Base-by-base conservation (phyloP, 441 rosid species). In the Kokia cookei region DNA sequence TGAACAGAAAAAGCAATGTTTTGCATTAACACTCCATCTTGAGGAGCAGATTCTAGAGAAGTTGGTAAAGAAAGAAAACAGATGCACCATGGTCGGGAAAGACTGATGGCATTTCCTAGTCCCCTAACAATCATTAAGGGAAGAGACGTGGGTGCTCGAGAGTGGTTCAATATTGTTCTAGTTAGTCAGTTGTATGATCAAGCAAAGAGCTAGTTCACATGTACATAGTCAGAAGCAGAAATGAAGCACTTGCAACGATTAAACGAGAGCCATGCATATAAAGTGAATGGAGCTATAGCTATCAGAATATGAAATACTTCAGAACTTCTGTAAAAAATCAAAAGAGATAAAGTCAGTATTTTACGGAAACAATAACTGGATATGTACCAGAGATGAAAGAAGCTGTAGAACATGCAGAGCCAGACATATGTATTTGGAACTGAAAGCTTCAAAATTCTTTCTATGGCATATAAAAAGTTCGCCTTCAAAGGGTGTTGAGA, bases 381-480 rank as follows among this genome's bases (percentile, higher is more conserved):
- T 37, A 8, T 12, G 22, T 61, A 78, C 99, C 99, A 96, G 72
- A 94, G 90, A 80, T 96, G 99, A 83, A 96, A 96, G 77, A 96
- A 86, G 87, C 98, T 92, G 91, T 96, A 94, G 93, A 94, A 96
- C 99, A 92, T 90, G 93, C 99, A 96, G 73, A 96, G 99, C 98
- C 99, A 96, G 77, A 96, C 97, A 58, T 96, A 96, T 81, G 94
- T 82, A 76, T 83, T 92, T 69, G 98, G 99, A 80, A 96, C 93
- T 9, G 98, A 96, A 67, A 96, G 98, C 91, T 94, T 96, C 93
- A 96, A 82, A 78, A 94, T 90, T 84, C 99, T 94, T 88, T 96
- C 98, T 59, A 89, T 69, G 73, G 93, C 98, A 79, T 94, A 87
- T 59, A 96, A 73, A 68, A 92, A 84, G 82, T 94, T 79, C 74